These are phyloP conservation scores for Hypoxylon sp. DNA, from an alignment of 2,329 filamentous ascomycete genomes.

Conservation along the genomic window DNA sequence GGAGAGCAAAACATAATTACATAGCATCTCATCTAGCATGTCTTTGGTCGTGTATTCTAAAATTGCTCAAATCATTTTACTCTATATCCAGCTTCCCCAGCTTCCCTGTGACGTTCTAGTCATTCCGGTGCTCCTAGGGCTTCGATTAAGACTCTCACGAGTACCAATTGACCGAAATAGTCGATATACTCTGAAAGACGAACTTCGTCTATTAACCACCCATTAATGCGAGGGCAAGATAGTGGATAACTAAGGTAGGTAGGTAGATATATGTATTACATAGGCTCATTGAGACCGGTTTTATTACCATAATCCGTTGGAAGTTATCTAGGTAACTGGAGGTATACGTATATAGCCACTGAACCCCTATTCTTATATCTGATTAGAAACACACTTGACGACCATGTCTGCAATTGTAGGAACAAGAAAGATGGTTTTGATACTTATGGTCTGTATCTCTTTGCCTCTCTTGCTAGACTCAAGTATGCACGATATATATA, in stretches of 20 bases:
- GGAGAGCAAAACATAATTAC: too few species aligned
- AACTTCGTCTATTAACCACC: background rate
- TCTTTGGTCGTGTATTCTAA: too few species aligned
- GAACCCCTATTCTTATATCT: background rate
- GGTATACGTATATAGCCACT: background rate
- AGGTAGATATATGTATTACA: background rate
- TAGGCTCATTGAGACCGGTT: background rate
- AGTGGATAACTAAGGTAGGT: too few species aligned
- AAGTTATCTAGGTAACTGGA: background rate
- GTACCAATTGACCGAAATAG: background rate
- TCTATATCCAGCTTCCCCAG: too few species aligned
- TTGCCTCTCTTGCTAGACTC: background rate
- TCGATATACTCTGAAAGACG: background rate
- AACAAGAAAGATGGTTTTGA: background rate
- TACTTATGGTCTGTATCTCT: background rate
- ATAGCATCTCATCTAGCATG: too few species aligned
- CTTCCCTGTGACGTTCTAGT: too few species aligned
- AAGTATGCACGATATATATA: background rate
- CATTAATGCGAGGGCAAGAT: background rate
- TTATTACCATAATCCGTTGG: background rate
- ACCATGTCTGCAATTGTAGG: background rate
- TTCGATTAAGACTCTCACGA: background rate
- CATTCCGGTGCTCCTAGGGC: too few species aligned
- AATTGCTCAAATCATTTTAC: too few species aligned
- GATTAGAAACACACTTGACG: background rate